Conservation (phyloP, 2,329 filamentous ascomycete genomes). For the Nothopassalora personata region DNA sequence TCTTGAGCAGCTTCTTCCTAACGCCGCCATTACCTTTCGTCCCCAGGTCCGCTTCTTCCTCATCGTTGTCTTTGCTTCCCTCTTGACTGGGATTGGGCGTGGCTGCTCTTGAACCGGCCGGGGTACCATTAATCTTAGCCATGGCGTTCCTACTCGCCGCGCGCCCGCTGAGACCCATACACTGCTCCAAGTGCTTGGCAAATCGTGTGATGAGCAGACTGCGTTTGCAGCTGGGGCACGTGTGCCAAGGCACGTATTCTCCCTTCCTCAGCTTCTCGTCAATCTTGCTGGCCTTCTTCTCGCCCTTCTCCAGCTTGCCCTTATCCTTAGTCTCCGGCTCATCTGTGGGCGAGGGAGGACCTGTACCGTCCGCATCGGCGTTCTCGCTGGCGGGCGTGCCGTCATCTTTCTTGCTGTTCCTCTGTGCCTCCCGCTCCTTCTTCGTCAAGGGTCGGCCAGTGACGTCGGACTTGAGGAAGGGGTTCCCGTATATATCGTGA, state of each 20-base stretch:
- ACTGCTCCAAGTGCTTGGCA: conserved; percentile 57
- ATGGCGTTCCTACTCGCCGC: conserved; percentile 47
- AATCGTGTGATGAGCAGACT: conserved; percentile 57
- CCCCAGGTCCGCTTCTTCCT: conserved; percentile 26
- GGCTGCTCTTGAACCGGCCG: conserved; percentile 29
- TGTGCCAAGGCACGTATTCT: conserved; percentile 50
- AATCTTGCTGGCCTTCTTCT: conserved; percentile 38
- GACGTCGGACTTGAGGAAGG: conserved; percentile 67
- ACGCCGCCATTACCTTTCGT: conserved; percentile 27
- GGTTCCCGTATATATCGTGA: conserved; percentile 77
- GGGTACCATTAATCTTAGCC: conserved; percentile 39
- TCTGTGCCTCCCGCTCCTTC: conserved; percentile 64
- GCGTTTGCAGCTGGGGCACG: conserved; percentile 56
- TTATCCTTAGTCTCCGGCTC: conserved; percentile 25
- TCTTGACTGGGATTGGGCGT: conserved; percentile 30
- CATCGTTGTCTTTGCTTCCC: conserved; percentile 21
- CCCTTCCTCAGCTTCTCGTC: conserved; percentile 45
- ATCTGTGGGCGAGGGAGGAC: conserved; percentile 29
- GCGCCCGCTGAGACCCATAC: conserved; percentile 53
- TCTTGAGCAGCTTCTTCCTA: conserved; percentile 35
- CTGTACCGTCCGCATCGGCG: conserved; percentile 32
- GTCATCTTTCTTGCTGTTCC: conserved; percentile 41
- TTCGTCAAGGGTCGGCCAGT: conserved; percentile 53
- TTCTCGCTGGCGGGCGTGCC: conserved; percentile 43
- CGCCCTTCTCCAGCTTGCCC: conserved; percentile 42